phyloP scores from a whole-genome alignment of 2,329 filamentous ascomycete genomes.

The Colletotrichum incanum region DNA sequence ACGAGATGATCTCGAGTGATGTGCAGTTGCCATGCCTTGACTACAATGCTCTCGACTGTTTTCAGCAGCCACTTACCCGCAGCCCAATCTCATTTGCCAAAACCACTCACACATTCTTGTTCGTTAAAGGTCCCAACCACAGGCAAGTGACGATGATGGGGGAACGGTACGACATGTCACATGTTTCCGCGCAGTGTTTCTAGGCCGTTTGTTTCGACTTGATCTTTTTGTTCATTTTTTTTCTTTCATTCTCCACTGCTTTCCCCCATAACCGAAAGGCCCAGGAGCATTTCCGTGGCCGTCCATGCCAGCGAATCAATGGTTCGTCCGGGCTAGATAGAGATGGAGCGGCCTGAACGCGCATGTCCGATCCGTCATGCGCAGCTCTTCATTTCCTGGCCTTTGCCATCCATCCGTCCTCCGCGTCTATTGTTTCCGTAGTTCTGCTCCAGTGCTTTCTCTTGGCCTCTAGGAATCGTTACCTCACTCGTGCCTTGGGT shows the following conservation, averaged over 20 bases:
- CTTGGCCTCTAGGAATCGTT: background rate
- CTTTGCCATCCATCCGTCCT: slow-evolving; percentile 14
- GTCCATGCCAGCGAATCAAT: slow-evolving; percentile 17
- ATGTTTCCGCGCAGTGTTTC: slow-evolving; percentile 20
- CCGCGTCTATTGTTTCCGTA: background rate
- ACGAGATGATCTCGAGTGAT: background rate
- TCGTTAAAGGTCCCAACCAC: background rate
- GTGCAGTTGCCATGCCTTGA: slow-evolving; percentile 13
- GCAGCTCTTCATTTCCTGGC: slow-evolving; percentile 33
- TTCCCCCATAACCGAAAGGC: background rate
- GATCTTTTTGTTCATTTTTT: background rate
- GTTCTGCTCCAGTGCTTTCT: background rate
- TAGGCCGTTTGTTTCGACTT: background rate
- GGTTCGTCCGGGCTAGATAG: slow-evolving; percentile 29
- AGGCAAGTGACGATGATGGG: slow-evolving; percentile 1
- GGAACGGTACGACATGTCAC: background rate
- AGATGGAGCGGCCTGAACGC: slow-evolving; percentile 28
- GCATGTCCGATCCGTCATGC: slow-evolving; percentile 20
- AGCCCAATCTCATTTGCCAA: background rate
- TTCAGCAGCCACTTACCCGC: background rate
- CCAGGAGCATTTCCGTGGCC: slow-evolving; percentile 5
- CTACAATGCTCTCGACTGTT: background rate
- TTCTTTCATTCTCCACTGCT: slow-evolving; percentile 17
- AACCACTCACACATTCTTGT: background rate
- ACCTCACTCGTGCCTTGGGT: too few relatives aligned